Evolutionary conservation across 2,329 filamentous ascomycete genomes (phyloP), one percentile per base, ranked within the genome.

Genomic region (Ascochyta lentis): DNA sequence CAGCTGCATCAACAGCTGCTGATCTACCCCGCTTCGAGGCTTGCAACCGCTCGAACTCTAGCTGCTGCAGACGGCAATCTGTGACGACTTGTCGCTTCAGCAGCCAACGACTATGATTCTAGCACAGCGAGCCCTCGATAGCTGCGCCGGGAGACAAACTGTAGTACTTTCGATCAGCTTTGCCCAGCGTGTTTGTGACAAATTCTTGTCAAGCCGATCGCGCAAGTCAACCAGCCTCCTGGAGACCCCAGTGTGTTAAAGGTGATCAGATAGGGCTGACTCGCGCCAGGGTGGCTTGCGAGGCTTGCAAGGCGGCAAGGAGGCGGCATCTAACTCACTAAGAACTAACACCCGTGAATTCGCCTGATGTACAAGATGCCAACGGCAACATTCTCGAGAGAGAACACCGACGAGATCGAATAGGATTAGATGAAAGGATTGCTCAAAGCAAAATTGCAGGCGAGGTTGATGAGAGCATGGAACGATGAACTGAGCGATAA

Each of bases 1-100:
- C 8, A 29, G 33, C 13, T 8, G 13, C 33, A 34, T 1, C 33
- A n/a, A 13, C 33, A 29, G 39, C 27, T 16, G 40, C 46, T 37
- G 29, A 55, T 45, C 53, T 46, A 50, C 53, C 53, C 53, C 53
- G 47, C 53, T 55, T 50, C 33, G 46, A 31, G 52, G 53, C 46
- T 45, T 27, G 40, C 51, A 48, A 10, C 35, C 22, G 44, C 34
- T 13, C 46, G 10, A 49, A 49, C 43, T 34, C 23, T 34, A 49
- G 51, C 34, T 49, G 34, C 51, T 54, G 45, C 51, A 40, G 10
- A 40, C 37, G 46, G 46, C 22, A 45, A 46, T 45, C 41, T 35
- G 52, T 42, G 41, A 50, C 46, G 46, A 43, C 23, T 29, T 34
- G 26, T 19, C 27, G 9, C 29, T 23, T 16, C 19, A 6, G 2